Evolutionary conservation across 176 grass and related monocot genomes (phyloP).

Genomic region (Raddia guianensis): DNA sequence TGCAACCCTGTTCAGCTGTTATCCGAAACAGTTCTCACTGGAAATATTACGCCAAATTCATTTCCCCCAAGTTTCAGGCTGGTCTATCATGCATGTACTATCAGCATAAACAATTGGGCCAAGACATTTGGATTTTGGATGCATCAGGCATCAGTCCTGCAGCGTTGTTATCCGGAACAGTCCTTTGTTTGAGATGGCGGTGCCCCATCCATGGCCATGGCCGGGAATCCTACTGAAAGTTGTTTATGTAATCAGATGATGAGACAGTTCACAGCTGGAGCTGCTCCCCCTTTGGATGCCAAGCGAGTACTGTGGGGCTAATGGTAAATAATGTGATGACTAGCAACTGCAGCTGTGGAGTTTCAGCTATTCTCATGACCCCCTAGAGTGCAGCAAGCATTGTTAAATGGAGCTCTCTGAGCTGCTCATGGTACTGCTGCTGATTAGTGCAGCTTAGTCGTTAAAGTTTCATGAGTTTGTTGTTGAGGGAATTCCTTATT

Average conservation of each 20-base stretch:
- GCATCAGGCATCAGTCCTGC: conserved; percentile 20
- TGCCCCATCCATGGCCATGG: not conserved
- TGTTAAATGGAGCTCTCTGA: not conserved
- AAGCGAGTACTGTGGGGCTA: conserved; percentile 13
- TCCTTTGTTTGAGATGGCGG: conserved; percentile 9
- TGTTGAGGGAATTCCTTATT: no score
- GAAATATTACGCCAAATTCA: conserved; percentile 2
- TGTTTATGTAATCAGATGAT: conserved; percentile 28
- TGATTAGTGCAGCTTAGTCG: not conserved
- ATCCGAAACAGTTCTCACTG: conserved; percentile 10
- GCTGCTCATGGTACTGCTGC: not conserved
- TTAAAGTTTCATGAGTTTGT: not conserved
- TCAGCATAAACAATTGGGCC: not conserved
- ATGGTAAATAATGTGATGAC: conserved; percentile 40
- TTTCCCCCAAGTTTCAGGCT: not conserved
- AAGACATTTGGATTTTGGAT: conserved; percentile 28
- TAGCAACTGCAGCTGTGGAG: not conserved
- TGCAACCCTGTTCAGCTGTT: not conserved
- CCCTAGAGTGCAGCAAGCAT: not conserved
- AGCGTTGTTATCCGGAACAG: conserved; percentile 34
- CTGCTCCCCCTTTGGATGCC: conserved; percentile 39
- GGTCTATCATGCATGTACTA: not conserved
- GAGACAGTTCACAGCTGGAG: conserved; percentile 45
- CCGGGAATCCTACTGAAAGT: conserved; percentile 17
- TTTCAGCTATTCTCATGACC: not conserved